phyloP scores from a whole-genome alignment of 2,329 filamentous ascomycete genomes.

The Dactylellina cionopaga region DNA sequence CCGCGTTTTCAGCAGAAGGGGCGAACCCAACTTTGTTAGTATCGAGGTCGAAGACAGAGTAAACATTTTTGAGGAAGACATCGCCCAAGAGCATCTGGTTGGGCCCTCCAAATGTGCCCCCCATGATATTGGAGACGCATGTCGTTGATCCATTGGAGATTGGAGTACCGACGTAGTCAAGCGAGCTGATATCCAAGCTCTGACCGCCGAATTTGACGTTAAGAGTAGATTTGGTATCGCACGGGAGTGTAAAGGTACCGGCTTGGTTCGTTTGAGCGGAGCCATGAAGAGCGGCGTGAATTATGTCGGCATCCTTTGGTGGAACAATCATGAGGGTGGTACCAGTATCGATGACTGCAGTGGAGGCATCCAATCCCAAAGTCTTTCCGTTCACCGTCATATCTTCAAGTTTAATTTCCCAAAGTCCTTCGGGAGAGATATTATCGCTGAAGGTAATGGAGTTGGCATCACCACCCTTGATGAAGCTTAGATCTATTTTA shows the following conservation, averaged over 20 bases:
- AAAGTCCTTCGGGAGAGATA: conserved; percentile 73
- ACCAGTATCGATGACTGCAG: conserved; percentile 69
- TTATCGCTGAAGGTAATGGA: conserved; percentile 54
- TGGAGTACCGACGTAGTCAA: conserved; percentile 6
- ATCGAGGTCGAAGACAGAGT: conserved; percentile 83
- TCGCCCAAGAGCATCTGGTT: conserved; percentile 75
- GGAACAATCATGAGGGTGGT: conserved; percentile 71
- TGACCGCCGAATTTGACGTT: conserved; percentile 14
- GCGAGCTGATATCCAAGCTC: neutral
- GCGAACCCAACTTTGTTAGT: conserved; percentile 69
- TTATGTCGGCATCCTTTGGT: conserved; percentile 1
- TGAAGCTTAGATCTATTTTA: conserved; percentile 72
- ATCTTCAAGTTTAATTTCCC: conserved; percentile 70
- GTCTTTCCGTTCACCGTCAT: conserved; percentile 67
- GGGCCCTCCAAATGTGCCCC: neutral
- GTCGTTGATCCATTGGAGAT: conserved; percentile 3
- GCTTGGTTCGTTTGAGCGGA: conserved; percentile 9
- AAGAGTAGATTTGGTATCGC: conserved; percentile 2
- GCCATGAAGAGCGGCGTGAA: conserved; percentile 11
- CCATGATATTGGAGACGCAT: conserved; percentile 11
- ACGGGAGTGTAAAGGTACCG: conserved; percentile 9
- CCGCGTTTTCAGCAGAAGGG: conserved; percentile 2
- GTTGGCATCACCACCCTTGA: conserved; percentile 63
- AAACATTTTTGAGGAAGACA: conserved; percentile 89
- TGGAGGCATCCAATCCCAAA: conserved; percentile 59